These are phyloP conservation scores for Jackrogersella minutella DNA, from an alignment of 495 filamentous ascomycete genomes.

Conservation along the genomic window DNA sequence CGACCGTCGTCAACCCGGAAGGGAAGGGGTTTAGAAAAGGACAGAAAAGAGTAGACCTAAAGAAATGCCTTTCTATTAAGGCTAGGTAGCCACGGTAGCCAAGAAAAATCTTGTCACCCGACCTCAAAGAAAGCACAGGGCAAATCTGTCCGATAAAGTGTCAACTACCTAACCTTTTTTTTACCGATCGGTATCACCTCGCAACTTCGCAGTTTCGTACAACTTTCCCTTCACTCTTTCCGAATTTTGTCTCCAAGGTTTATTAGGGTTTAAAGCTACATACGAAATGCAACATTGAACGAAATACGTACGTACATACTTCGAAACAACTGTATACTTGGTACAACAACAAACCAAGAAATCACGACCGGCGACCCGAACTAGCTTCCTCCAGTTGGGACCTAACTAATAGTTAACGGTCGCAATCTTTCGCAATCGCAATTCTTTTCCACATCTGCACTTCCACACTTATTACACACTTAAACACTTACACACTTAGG, in stretches of 20 bases:
- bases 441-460: background rate
- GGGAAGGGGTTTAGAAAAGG: conserved; percentile 15
- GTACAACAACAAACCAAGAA: conserved; percentile 21
- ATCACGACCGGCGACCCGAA: conserved; percentile 7
- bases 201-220: conserved; percentile 6
- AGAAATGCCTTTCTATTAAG: too few relatives aligned
- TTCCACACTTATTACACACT: background rate
- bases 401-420: background rate
- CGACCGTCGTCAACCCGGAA: conserved; percentile 14
- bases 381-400: background rate
- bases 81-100: too few relatives aligned
- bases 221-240: conserved; percentile 5
- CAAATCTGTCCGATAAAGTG: too few relatives aligned
- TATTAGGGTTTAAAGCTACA: conserved; percentile 1
- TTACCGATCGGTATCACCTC: conserved; percentile 25
- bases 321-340: conserved; percentile 5
- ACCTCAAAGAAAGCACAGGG: conserved; percentile 13
- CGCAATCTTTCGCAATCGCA: background rate
- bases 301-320: conserved; percentile 1
- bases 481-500: background rate
- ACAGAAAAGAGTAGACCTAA: background rate
- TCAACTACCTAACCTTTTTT: conserved; percentile 8
- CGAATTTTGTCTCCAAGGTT: conserved; percentile 1
- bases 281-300: background rate
- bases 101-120: conserved; percentile 28